Evolutionary conservation across 306 rosid genomes (phyloP).

Genomic region (Citrullus mucosospermus): DNA sequence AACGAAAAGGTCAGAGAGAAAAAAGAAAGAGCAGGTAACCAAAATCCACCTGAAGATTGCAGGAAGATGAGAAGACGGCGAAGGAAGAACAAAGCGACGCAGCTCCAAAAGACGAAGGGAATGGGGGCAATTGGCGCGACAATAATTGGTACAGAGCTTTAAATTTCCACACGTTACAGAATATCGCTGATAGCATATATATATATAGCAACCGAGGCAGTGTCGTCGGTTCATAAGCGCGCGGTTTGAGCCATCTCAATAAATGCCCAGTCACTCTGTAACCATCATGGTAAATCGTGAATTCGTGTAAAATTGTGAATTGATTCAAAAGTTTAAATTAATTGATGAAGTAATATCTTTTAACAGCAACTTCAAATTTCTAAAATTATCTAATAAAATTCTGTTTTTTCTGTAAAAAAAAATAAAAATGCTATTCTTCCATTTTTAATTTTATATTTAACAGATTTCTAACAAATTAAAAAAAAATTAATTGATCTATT

Average conservation of each 20-base stretch:
- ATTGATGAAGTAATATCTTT: too few species aligned
- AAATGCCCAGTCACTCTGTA: background rate
- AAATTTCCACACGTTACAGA: background rate
- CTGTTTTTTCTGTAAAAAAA: too few species aligned
- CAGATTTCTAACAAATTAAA: too few species aligned
- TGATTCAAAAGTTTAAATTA: too few species aligned
- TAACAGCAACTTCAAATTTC: too few species aligned
- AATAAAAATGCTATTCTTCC: too few species aligned
- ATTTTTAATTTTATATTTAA: too few species aligned
- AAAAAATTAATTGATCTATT: too few species aligned
- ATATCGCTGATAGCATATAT: background rate
- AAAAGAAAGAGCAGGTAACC: background rate
- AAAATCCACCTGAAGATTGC: background rate
- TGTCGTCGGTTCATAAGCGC: background rate
- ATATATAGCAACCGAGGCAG: background rate
- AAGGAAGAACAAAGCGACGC: background rate
- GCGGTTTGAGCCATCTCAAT: background rate
- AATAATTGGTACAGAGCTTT: background rate
- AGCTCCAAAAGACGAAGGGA: background rate
- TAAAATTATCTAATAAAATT: too few species aligned
- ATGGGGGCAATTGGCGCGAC: background rate
- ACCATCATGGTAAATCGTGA: too few species aligned
- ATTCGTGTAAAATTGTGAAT: too few species aligned
- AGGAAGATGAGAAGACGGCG: background rate
- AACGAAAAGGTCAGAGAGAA: background rate